Percentiles rank a stretch among this genome's conserved stretches.
Evolutionary conservation across 148 eudicot species (phyloP).

Genomic region (Silene uniflora): DNA sequence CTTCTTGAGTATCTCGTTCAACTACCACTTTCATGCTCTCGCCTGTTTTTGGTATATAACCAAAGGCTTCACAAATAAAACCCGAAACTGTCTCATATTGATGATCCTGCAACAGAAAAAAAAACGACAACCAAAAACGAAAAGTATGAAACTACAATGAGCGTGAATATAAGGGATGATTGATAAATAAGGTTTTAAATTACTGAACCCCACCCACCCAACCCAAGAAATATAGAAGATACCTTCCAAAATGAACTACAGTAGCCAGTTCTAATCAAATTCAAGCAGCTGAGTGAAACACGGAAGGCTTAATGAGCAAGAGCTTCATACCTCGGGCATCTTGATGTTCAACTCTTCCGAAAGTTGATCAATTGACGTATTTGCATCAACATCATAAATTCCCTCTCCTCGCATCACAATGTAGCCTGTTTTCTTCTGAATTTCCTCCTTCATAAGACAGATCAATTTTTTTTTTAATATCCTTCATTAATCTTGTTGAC

Average conservation of each 20-base stretch:
- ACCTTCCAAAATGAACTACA: not conserved
- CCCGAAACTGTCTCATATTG: slow-evolving; percentile 99
- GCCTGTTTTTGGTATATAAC: slow-evolving; percentile 92
- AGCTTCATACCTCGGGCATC: slow-evolving; percentile 71
- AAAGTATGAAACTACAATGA: not conserved
- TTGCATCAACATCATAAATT: slow-evolving; percentile 95
- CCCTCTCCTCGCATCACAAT: slow-evolving; percentile 96
- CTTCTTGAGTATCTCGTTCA: slow-evolving; percentile 68
- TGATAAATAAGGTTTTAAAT: not conserved
- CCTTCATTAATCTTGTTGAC: not conserved
- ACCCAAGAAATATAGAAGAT: not conserved
- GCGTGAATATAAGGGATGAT: not conserved
- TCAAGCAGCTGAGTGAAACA: not conserved
- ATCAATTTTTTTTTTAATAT: not conserved
- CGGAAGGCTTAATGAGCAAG: not conserved
- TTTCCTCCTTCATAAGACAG: slow-evolving; percentile 68
- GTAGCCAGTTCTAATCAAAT: not conserved
- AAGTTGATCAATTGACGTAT: slow-evolving; percentile 93
- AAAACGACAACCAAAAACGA: not conserved
- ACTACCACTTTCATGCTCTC: slow-evolving; percentile 80
- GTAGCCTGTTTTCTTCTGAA: slow-evolving; percentile 92
- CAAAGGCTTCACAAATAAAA: slow-evolving; percentile 91
- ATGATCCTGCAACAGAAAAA: slow-evolving; percentile 49
- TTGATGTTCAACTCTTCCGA: slow-evolving; percentile 83
- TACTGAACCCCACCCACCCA: not conserved